Conservation (phyloP, 345 rosid genomes). For the Barbarea vulgaris region DNA sequence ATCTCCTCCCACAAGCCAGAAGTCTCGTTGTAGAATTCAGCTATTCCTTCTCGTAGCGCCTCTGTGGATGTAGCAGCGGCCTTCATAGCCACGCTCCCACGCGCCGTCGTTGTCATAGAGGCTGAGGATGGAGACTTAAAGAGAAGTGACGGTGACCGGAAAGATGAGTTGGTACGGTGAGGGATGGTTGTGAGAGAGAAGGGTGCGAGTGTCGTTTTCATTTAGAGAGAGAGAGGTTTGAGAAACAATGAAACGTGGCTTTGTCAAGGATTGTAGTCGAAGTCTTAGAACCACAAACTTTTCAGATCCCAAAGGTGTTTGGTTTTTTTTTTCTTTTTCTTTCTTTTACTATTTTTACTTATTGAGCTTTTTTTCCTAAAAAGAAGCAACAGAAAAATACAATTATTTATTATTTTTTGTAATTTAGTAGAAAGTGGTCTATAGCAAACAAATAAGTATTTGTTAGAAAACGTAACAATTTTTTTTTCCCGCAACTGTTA, state of each 20-base stretch:
- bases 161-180: neutral
- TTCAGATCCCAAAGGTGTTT: too few relatives aligned
- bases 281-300: too few relatives aligned
- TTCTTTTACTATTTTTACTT: too few relatives aligned
- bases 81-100: conserved; percentile 16
- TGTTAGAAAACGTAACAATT: too few relatives aligned
- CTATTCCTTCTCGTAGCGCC: conserved; percentile 63
- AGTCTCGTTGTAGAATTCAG: conserved; percentile 87
- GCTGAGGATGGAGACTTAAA: conserved; percentile 11
- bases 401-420: too few relatives aligned
- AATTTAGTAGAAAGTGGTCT: too few relatives aligned
- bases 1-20: conserved; percentile 80
- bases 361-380: too few relatives aligned
- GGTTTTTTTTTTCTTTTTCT: too few relatives aligned
- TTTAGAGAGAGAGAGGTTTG: neutral
- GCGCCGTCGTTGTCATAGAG: conserved; percentile 20
- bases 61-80: conserved; percentile 19
- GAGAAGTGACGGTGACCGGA: conserved; percentile 18
- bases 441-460: too few relatives aligned
- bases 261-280: neutral
- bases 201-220: conserved; percentile 25
- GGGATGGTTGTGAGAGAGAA: conserved; percentile 22
- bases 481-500: too few relatives aligned
- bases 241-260: neutral
- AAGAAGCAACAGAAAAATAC: too few relatives aligned